phyloP scores from a whole-genome alignment of 768 basidiomycete genomes.

The Boletus huronensis region DNA sequence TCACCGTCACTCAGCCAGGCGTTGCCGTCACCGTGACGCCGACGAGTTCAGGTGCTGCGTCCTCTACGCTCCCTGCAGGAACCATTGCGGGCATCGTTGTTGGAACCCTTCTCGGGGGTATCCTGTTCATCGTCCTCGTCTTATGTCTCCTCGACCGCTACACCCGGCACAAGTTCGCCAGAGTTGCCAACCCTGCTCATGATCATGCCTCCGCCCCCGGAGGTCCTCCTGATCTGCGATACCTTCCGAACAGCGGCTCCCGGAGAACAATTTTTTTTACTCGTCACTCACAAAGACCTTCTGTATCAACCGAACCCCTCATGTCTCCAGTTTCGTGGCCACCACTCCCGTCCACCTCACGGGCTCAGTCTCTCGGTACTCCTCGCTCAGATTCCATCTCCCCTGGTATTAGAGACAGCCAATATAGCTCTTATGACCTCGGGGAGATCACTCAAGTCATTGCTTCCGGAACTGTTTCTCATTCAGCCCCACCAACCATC shows the following conservation, averaged over 20 bases:
- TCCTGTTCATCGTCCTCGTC: constrained; percentile 10
- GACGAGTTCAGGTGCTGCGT: neutral
- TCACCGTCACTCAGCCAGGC: constrained; percentile 2
- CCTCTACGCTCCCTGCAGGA: constrained; percentile 7
- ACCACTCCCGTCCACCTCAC: constrained; percentile 2
- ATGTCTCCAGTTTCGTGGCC: constrained; percentile 12
- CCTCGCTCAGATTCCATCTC: constrained; percentile 4
- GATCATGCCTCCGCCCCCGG: neutral
- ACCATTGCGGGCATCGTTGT: constrained; percentile 22
- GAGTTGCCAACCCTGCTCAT: constrained; percentile 13
- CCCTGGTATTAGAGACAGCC: neutral
- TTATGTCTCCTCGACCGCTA: constrained; percentile 13
- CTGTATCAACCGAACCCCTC: constrained; percentile 24
- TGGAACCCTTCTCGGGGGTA: constrained; percentile 13
- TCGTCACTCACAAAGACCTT: constrained; percentile 13
- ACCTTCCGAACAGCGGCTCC: neutral
- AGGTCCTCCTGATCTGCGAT: neutral
- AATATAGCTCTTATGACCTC: neutral
- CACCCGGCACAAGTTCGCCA: constrained; percentile 10
- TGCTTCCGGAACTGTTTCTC: neutral
- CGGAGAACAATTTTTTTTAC: neutral
- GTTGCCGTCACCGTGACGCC: constrained; percentile 1
- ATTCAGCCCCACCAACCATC: neutral
- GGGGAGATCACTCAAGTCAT: constrained; percentile 1
- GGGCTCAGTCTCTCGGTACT: neutral